A percentile compares a stretch with the other conserved stretches of the same genome.
These are phyloP conservation scores for Fusarium chlamydosporum DNA, from an alignment of 2,329 filamentous ascomycete genomes.

Conservation along the genomic window DNA sequence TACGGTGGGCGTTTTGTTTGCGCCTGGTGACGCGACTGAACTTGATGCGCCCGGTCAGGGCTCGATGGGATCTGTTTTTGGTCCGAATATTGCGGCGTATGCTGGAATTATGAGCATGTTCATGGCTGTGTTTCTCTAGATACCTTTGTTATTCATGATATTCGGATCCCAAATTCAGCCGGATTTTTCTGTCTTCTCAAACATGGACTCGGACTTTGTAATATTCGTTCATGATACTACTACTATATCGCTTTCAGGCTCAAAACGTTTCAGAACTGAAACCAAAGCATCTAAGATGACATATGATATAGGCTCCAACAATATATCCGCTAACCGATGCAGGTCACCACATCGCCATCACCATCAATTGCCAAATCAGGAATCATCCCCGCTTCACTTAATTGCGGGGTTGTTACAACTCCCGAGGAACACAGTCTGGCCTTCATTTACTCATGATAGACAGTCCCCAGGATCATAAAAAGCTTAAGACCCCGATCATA, in stretches of 20 bases:
- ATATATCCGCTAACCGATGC: constrained; percentile 46
- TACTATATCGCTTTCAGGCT: background rate
- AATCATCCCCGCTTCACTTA: constrained; percentile 23
- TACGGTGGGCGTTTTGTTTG: constrained; percentile 64
- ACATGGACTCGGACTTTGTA: background rate
- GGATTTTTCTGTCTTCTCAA: background rate
- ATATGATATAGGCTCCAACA: background rate
- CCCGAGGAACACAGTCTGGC: constrained; percentile 10
- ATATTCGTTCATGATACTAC: background rate
- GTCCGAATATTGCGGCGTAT: constrained; percentile 14
- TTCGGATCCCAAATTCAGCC: background rate
- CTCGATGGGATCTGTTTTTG: constrained; percentile 23
- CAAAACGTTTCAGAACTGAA: background rate
- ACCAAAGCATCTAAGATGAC: background rate
- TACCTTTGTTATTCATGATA: background rate
- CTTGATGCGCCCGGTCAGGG: constrained; percentile 52
- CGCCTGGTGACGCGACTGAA: constrained; percentile 64
- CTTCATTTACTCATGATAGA: constrained; percentile 19
- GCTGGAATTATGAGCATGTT: constrained; percentile 15
- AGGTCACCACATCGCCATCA: constrained; percentile 47
- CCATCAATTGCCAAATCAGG: constrained; percentile 28
- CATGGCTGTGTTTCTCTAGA: constrained; percentile 8
- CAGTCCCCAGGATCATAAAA: too few species aligned
- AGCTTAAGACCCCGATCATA: too few species aligned
- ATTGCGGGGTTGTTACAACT: constrained; percentile 38